Base-by-base conservation (phyloP, 345 rosid species). In the rapeseed (Brassica napus) region DNA sequence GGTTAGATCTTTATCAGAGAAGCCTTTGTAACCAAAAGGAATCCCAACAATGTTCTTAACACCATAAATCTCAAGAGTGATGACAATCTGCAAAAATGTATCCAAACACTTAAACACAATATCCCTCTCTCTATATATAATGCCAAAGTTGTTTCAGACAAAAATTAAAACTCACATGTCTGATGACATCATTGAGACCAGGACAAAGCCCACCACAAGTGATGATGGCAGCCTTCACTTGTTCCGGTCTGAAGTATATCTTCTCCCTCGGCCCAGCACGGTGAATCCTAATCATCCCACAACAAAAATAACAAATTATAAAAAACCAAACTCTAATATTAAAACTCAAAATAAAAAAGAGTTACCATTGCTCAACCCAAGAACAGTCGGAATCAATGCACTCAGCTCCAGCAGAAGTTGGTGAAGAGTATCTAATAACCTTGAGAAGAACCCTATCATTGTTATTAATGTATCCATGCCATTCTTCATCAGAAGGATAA, bases 201-300 rank as follows among this genome's bases (percentile, higher is more conserved):
- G 97, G 98, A 84, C 97, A 95, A 60, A 95, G 91, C 42, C 98
- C 97, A 80, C 97, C 97, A 87, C 97, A 96, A 62, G 98, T 96
- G 69, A 96, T 83, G 78, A 93, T 96, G 0, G 35, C 95, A n/a
- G 97, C 92, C 81, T 91, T 94, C 61, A 92, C 96, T 85, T 91
- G 86, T 80, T 90, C 94, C 21, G 97, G 98, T 82, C 86, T 85
- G 79, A 88, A 92, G 83, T 87, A 92, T 59, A 94, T 92, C 82
- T 92, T 89, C 77, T 89, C 92, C 75, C 94, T 86, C 65, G 97
- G 97, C 12, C 98, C 98, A 75, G 97, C 97, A 71, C 97, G 94
- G 84, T 90, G 96, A 72, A 89, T 96, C 94, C 97, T 94, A 8
- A 64, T 23, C 12, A 57, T 18, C 61, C 61, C 61, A 44, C 55